A percentile compares a stretch with the other conserved stretches of the same genome.
These are phyloP conservation scores for Chlorella sp. DNA, from an alignment of 139 green algal species.

Conservation along the genomic window DNA sequence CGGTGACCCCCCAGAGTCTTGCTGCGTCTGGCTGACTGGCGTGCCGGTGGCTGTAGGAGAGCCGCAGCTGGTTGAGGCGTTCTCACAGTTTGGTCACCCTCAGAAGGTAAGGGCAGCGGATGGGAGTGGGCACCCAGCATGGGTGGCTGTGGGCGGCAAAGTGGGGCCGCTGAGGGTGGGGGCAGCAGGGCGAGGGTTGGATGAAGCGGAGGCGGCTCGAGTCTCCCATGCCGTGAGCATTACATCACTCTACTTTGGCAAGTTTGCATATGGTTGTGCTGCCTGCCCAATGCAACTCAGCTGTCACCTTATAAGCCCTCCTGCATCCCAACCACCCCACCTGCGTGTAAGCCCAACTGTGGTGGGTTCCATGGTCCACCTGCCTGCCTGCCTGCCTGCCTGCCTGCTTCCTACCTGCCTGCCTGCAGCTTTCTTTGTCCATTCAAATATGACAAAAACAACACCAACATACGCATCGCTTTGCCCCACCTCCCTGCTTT, in stretches of 20 bases:
- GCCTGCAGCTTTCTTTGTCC: too few relatives aligned
- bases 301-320: too few relatives aligned
- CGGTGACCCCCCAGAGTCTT: not conserved
- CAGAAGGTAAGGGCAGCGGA: conserved; percentile 10
- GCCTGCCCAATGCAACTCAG: too few relatives aligned
- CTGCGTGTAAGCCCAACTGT: too few relatives aligned
- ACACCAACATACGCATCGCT: not conserved
- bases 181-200: too few relatives aligned
- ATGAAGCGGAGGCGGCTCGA: too few relatives aligned
- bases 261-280: too few relatives aligned
- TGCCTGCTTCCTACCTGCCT: not conserved
- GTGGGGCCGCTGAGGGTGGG: not conserved
- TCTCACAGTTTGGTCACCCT: conserved; percentile 34
- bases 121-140: not conserved
- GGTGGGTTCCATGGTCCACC: too few relatives aligned
- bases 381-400: not conserved
- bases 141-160: not conserved
- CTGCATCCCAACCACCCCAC: too few relatives aligned
- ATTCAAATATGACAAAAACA: too few relatives aligned
- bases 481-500: not conserved
- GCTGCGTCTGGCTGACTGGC: conserved; percentile 35
- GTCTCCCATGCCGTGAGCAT: too few relatives aligned
- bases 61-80: conserved; percentile 10
- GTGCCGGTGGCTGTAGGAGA: not conserved
- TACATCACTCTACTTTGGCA: too few relatives aligned